Evolutionary conservation across 805 yeast species (phyloP).

Genomic region (Lipomyces kockii): DNA sequence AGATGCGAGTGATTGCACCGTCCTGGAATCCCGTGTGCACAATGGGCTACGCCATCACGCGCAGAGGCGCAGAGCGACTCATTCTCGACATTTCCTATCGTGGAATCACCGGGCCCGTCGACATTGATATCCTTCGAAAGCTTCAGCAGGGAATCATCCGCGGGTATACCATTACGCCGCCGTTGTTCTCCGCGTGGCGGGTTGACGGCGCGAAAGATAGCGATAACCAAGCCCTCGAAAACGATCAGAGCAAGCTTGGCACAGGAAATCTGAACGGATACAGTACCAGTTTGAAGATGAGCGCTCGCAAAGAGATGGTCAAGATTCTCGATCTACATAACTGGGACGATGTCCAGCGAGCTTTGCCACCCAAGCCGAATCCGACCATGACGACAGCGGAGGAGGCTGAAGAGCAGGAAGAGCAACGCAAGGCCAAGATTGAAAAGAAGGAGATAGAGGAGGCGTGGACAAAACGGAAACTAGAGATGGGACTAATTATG

Average conservation of each 20-base stretch:
- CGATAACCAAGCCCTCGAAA: conserved; percentile 11
- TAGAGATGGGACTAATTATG: conserved; percentile 5
- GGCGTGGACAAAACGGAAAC: background rate
- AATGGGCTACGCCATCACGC: conserved; percentile 27
- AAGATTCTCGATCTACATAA: background rate
- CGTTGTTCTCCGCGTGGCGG: conserved; percentile 23
- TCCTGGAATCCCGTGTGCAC: conserved; percentile 29
- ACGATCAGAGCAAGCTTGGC: background rate
- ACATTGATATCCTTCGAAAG: conserved; percentile 17
- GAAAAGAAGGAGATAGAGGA: background rate
- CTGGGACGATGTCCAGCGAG: background rate
- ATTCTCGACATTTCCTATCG: conserved; percentile 22
- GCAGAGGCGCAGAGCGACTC: conserved; percentile 28
- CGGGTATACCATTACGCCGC: conserved; percentile 23
- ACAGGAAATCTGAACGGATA: conserved; percentile 14
- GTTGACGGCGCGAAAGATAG: conserved; percentile 25
- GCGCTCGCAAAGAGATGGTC: conserved; percentile 13
- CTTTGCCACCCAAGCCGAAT: background rate
- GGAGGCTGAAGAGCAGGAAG: conserved; percentile 5
- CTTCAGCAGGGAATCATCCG: conserved; percentile 19
- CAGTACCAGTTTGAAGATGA: conserved; percentile 16
- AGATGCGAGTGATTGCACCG: conserved; percentile 18
- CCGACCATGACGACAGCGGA: conserved; percentile 1
- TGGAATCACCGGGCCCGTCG: conserved; percentile 25
- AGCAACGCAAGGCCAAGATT: background rate